These are phyloP conservation scores for Blastomyces parvus DNA, from an alignment of 2,329 filamentous ascomycete species.

Conservation along the genomic window DNA sequence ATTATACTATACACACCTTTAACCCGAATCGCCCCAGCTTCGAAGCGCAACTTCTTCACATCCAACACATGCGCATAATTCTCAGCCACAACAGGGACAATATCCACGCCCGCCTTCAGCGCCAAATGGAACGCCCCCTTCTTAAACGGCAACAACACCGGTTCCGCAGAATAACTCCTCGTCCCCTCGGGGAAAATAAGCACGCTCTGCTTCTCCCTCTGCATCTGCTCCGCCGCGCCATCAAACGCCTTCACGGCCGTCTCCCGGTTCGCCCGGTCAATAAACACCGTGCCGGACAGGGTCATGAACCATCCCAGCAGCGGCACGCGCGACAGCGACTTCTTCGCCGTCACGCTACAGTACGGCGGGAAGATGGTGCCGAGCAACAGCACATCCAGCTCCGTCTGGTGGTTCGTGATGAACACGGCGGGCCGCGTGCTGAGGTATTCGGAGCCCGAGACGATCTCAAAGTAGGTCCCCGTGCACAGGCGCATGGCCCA, in stretches of 20 bases:
- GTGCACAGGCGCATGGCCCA: conserved; percentile 64
- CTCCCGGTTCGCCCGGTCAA: conserved; percentile 77
- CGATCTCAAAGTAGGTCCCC: conserved; percentile 63
- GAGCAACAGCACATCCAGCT: conserved; percentile 88
- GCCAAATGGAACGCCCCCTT: conserved; percentile 97
- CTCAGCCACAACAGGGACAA: conserved; percentile 74
- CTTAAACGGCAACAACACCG: conserved; percentile 86
- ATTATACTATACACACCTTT: conserved; percentile 48
- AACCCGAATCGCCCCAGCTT: conserved; percentile 59
- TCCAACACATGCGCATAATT: conserved; percentile 69
- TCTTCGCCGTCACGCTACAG: conserved; percentile 89
- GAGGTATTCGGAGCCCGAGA: conserved; percentile 59
- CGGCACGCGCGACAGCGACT: conserved; percentile 65
- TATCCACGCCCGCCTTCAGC: conserved; percentile 83
- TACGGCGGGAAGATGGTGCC: conserved; percentile 82
- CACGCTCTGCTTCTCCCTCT: conserved; percentile 51
- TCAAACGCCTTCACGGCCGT: conserved; percentile 79
- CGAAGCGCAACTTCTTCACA: conserved; percentile 55
- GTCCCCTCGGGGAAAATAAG: conserved; percentile 68
- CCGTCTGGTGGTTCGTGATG: conserved; percentile 90
- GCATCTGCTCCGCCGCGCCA: conserved; percentile 72
- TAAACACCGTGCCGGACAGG: conserved; percentile 83
- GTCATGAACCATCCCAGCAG: conserved; percentile 93
- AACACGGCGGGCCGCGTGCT: conserved; percentile 74
- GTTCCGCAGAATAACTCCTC: conserved; percentile 73